These are phyloP conservation scores for Pythium monospermum DNA, from an alignment of 352 stramenopile species.

Conservation along the genomic window DNA sequence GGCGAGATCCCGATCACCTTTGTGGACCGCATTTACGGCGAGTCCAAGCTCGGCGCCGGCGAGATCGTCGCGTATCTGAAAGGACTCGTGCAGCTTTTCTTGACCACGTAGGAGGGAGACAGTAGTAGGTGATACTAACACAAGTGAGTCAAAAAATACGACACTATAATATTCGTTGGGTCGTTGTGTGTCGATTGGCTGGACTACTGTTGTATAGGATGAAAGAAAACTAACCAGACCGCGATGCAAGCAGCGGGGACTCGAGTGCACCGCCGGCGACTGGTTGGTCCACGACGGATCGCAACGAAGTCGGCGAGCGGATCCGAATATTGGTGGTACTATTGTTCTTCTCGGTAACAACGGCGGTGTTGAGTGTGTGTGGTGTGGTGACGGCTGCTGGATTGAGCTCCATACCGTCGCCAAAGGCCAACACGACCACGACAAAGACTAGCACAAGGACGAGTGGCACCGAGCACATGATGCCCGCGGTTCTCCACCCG, in stretches of 20 bases:
- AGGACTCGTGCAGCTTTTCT: conserved; percentile 93
- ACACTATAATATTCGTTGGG: conserved; percentile 20
- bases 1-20: conserved; percentile 97
- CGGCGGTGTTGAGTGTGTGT: conserved; percentile 17
- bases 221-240: no score
- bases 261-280: no score
- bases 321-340: no score
- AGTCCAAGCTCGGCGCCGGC: conserved; percentile 96
- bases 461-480: conserved; percentile 74
- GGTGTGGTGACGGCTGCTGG: conserved; percentile 14
- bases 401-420: conserved; percentile 14
- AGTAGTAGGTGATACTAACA: no score
- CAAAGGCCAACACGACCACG: conserved; percentile 47
- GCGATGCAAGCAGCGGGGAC: no score
- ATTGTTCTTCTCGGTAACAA: no score
- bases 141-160: conserved; percentile 20
- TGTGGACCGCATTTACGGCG: conserved; percentile 98
- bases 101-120: conserved; percentile 79
- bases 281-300: no score
- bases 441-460: conserved; percentile 52
- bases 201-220: no score
- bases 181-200: no score
- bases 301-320: no score
- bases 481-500: conserved; percentile 36
- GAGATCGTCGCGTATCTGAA: conserved; percentile 98